Evolutionary conservation across 1,284 basidiomycete genomes (phyloP).

Genomic region (Ceratobasidium papillatum): DNA sequence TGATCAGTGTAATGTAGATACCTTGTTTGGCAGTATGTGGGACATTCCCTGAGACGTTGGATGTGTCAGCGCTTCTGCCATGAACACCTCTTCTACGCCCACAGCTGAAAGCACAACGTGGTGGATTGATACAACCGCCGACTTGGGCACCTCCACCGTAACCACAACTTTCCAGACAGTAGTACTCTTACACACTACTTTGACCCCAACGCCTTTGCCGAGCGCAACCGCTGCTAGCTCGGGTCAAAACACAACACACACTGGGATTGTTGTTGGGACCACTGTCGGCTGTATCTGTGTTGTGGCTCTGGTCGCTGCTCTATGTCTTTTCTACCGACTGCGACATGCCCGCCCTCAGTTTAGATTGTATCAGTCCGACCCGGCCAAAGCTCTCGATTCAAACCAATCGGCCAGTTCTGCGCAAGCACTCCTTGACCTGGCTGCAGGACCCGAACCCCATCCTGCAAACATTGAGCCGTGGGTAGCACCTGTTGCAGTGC

Average conservation of each 20-base stretch:
- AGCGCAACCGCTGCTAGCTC: too few species aligned
- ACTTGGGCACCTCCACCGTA: conserved; percentile 17
- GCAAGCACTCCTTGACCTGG: conserved; percentile 20
- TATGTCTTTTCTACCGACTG: background rate
- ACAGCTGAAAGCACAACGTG: conserved; percentile 33
- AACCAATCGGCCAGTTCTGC: conserved; percentile 3
- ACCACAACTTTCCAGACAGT: conserved; percentile 23
- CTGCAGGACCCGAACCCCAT: conserved; percentile 22
- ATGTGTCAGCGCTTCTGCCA: conserved; percentile 13
- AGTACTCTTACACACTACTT: conserved; percentile 29
- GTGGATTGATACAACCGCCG: conserved; percentile 33
- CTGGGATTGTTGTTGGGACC: conserved; percentile 1
- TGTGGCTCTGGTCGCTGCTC: background rate
- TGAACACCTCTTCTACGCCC: conserved; percentile 21
- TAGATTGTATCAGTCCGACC: background rate
- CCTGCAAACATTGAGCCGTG: conserved; percentile 31
- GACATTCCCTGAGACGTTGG: background rate
- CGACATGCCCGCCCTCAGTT: background rate
- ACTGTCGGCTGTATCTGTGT: background rate
- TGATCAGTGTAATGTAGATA: conserved; percentile 26
- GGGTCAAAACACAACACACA: background rate
- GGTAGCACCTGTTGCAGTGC: background rate
- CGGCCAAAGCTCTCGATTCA: background rate
- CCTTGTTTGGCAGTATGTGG: background rate
- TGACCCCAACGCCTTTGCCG: background rate